Evolutionary conservation across 257 asterid species (phyloP).

Genomic region (Forsythia viridissima): DNA sequence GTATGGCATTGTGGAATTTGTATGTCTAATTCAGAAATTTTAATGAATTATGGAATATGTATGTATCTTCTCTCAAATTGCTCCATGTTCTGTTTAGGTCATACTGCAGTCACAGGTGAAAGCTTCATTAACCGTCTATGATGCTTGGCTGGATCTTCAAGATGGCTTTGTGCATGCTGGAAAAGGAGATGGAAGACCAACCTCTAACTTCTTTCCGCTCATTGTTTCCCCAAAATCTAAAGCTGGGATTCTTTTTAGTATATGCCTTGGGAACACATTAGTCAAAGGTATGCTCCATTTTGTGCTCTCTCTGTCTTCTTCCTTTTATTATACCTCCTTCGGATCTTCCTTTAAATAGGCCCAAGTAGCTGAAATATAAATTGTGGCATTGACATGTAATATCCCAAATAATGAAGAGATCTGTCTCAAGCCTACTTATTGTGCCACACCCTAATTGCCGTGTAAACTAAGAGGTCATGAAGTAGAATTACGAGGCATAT

Average conservation of each 20-base stretch:
- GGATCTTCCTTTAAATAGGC: background rate
- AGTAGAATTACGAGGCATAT: constrained; percentile 11
- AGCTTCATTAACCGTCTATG: constrained; percentile 76
- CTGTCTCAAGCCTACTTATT: constrained; percentile 3
- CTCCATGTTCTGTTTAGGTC: constrained; percentile 48
- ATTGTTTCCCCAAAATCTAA: constrained; percentile 75
- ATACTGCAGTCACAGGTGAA: constrained; percentile 93
- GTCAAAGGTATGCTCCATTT: constrained; percentile 43
- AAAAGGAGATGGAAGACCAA: constrained; percentile 70
- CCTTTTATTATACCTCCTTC: constrained; percentile 11
- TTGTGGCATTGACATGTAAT: constrained; percentile 9
- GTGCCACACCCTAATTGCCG: background rate
- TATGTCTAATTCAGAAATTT: constrained; percentile 2
- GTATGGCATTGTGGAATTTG: background rate
- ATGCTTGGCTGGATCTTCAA: constrained; percentile 96
- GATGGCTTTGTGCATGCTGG: constrained; percentile 84
- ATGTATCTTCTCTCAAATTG: constrained; percentile 19
- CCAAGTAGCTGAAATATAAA: background rate
- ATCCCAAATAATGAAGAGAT: constrained; percentile 14
- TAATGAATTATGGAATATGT: background rate
- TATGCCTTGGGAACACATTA: constrained; percentile 52
- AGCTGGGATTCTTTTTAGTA: constrained; percentile 83
- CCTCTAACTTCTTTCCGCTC: constrained; percentile 77
- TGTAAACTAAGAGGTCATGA: constrained; percentile 5
- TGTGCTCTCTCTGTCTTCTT: constrained; percentile 13